Evolutionary conservation across 768 basidiomycete genomes (phyloP).

Genomic region (Leccinum sublutescens): DNA sequence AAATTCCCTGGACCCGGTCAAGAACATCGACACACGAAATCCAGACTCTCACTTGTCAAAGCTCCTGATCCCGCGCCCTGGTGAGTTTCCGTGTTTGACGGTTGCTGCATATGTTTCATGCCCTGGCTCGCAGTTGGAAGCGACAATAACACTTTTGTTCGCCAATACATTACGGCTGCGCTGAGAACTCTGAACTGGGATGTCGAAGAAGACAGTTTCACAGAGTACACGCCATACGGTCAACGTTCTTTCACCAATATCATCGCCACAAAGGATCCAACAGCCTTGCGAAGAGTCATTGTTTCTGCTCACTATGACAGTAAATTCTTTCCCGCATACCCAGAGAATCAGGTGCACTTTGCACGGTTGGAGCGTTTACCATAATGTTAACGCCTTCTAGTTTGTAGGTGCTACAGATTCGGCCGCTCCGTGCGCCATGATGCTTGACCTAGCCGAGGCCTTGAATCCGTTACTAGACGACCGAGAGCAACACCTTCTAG

Average conservation of each 20-base stretch:
- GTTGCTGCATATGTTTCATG: neutral
- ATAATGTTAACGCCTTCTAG: conserved; percentile 39
- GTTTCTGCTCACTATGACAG: conserved; percentile 94
- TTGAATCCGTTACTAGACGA: conserved; percentile 70
- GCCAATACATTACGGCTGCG: conserved; percentile 74
- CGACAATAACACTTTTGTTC: conserved; percentile 76
- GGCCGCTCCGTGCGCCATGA: conserved; percentile 90
- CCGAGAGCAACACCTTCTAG: conserved; percentile 52
- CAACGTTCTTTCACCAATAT: conserved; percentile 80
- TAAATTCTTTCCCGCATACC: conserved; percentile 75
- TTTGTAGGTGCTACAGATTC: conserved; percentile 98
- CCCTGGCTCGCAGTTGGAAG: conserved; percentile 52
- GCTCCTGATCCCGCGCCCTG: conserved; percentile 80
- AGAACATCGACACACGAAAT: conserved; percentile 63
- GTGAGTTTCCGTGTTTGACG: conserved; percentile 43
- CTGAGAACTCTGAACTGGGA: conserved; percentile 81
- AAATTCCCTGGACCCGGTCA: conserved; percentile 58
- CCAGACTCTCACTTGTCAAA: conserved; percentile 74
- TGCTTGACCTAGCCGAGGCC: conserved; percentile 88
- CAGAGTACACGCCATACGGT: conserved; percentile 78
- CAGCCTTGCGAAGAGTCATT: conserved; percentile 74
- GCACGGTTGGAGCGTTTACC: neutral
- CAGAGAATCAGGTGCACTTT: conserved; percentile 66
- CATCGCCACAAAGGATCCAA: conserved; percentile 93
- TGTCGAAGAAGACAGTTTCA: conserved; percentile 82